These are phyloP conservation scores for Colletotrichum tanaceti DNA, from an alignment of 2,329 filamentous ascomycete species.

Conservation along the genomic window DNA sequence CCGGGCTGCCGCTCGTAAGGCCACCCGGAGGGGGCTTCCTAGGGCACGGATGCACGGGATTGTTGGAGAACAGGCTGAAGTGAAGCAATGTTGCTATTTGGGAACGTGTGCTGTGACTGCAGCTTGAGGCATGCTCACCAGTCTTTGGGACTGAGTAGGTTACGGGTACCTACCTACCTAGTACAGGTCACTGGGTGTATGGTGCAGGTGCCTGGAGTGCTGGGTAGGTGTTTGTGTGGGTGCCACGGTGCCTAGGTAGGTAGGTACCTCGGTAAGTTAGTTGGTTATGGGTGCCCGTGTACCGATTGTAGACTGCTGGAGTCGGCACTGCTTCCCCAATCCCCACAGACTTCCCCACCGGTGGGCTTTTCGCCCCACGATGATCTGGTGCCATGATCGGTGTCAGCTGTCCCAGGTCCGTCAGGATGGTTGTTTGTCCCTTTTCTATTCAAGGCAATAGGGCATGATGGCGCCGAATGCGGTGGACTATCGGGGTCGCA, in stretches of 20 bases:
- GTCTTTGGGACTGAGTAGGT: too few relatives aligned
- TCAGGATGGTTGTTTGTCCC: not conserved
- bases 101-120: not conserved
- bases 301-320: not conserved
- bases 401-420: not conserved
- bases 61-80: slow-evolving; percentile 4
- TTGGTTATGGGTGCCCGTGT: not conserved
- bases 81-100: not conserved
- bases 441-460: not conserved
- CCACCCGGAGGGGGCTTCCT: slow-evolving; percentile 3
- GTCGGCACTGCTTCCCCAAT: not conserved
- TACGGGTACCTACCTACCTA: too few relatives aligned
- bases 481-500: not conserved
- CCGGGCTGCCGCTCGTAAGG: slow-evolving; percentile 13
- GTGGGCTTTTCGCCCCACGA: slow-evolving; percentile 8
- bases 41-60: slow-evolving; percentile 12
- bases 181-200: too few relatives aligned
- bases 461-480: not conserved
- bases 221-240: too few relatives aligned
- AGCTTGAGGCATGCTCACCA: not conserved
- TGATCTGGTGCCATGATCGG: slow-evolving; percentile 5
- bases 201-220: too few relatives aligned
- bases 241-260: too few relatives aligned
- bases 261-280: too few relatives aligned
- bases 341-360: slow-evolving; percentile 21